These are phyloP conservation scores for Alternaria hordeiaustralica DNA, from an alignment of 2,329 filamentous ascomycete genomes.

Conservation along the genomic window DNA sequence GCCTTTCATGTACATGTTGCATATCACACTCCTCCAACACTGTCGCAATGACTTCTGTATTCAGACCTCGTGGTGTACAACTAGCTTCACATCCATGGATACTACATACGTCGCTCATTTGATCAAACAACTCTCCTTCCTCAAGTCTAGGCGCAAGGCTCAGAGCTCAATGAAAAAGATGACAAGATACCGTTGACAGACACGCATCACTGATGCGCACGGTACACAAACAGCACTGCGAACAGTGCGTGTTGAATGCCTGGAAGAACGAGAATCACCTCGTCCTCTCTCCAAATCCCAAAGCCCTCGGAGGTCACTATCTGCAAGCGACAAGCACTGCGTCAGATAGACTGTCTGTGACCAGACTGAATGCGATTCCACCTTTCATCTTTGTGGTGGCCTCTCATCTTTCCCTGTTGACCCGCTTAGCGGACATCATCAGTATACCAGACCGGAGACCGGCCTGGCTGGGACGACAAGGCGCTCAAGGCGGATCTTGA, in stretches of 20 bases:
- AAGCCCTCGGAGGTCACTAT: background rate
- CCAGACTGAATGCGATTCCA: background rate
- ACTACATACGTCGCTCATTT: background rate
- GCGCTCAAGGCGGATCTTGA: background rate
- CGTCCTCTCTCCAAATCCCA: background rate
- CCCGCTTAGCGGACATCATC: background rate
- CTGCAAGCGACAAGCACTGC: background rate
- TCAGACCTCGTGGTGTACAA: background rate
- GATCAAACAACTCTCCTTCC: background rate
- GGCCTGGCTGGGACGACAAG: background rate
- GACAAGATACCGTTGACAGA: background rate
- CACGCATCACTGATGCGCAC: background rate
- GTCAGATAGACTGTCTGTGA: background rate
- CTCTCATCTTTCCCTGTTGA: background rate
- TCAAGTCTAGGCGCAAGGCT: background rate
- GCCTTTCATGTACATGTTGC: background rate
- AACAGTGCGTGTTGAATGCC: background rate
- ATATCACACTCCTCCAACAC: background rate
- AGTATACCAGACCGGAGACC: background rate
- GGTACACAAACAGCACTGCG: background rate
- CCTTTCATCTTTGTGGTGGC: background rate
- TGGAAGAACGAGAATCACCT: background rate
- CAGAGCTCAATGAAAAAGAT: background rate
- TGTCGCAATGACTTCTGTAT: background rate
- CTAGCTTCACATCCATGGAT: too few species aligned